Evolutionary conservation across 176 grass and related monocot species (phyloP).

Genomic region (Triticum urartu): DNA sequence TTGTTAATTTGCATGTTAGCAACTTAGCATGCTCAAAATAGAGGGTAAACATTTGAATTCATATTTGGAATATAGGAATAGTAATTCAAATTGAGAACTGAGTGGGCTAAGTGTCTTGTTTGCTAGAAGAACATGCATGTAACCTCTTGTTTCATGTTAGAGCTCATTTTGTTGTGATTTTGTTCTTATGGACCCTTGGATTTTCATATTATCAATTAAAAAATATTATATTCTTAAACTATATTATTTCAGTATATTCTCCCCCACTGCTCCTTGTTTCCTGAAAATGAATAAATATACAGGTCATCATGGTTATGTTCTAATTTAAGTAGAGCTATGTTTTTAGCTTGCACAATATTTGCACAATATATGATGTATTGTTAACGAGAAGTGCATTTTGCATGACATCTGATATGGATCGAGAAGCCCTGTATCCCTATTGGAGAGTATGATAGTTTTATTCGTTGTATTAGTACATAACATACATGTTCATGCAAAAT

Average conservation of each 20-base stretch:
- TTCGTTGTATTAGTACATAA: no score
- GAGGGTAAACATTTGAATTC: neutral
- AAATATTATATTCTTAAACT: neutral
- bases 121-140: neutral
- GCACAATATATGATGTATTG: no score
- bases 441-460: neutral
- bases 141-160: neutral
- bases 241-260: neutral
- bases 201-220: neutral
- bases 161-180: neutral
- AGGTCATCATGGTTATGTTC: neutral
- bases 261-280: neutral
- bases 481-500: neutral
- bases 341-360: no score
- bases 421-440: neutral
- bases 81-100: neutral
- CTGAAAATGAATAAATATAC: neutral
- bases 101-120: neutral
- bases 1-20: no score
- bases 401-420: neutral
- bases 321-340: neutral
- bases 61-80: neutral
- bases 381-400: no score
- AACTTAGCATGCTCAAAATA: neutral
- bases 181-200: neutral